Evolutionary conservation across 805 yeast genomes (phyloP).

Genomic region (Candida methanosorbosa): DNA sequence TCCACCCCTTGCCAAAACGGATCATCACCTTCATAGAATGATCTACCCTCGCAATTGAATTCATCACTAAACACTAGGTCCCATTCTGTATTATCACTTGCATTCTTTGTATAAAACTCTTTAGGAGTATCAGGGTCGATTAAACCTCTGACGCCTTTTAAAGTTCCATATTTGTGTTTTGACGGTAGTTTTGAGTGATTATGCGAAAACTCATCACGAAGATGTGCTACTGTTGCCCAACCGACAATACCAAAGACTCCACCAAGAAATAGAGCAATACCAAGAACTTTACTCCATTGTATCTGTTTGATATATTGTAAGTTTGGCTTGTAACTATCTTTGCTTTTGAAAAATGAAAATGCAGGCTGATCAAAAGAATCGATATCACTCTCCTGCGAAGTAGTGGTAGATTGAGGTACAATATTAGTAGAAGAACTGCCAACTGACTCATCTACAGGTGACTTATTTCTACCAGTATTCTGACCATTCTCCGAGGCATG

Average conservation of each 20-base stretch:
- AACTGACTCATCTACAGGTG: no score
- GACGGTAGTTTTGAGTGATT: no score
- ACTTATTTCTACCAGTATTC: no score
- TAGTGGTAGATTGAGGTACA: no score
- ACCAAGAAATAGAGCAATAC: background rate
- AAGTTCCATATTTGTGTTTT: background rate
- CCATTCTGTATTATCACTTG: slow-evolving; percentile 62
- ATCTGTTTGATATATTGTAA: no score
- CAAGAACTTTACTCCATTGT: background rate
- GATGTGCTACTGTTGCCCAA: background rate
- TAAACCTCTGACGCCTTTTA: slow-evolving; percentile 18
- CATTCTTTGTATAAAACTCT: slow-evolving; percentile 32
- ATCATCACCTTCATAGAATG: slow-evolving; percentile 86
- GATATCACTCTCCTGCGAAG: no score
- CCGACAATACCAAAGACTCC: background rate
- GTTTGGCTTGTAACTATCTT: no score
- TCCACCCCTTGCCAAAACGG: slow-evolving; percentile 87
- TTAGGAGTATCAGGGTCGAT: slow-evolving; percentile 70
- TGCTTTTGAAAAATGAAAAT: no score
- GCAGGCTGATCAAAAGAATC: no score
- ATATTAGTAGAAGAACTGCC: no score
- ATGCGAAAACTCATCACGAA: no score
- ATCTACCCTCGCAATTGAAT: slow-evolving; percentile 81
- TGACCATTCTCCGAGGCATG: no score
- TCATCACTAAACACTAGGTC: slow-evolving; percentile 82